Evolutionary conservation across 495 filamentous ascomycete genomes (phyloP).

Genomic region (Jackrogersella multiformis): DNA sequence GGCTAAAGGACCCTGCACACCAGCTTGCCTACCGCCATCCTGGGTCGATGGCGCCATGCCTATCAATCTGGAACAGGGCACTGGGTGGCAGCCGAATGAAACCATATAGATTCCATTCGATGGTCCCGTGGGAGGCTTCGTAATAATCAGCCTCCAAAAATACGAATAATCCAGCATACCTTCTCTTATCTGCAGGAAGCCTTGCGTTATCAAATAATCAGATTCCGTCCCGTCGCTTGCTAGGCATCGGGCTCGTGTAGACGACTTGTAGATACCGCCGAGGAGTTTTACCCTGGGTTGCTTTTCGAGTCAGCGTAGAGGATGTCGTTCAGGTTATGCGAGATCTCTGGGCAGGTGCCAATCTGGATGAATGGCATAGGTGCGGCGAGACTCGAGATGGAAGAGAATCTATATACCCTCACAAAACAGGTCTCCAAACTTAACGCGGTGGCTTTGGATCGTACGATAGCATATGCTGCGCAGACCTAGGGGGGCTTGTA

Average conservation of each 20-base stretch:
- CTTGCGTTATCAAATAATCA: conserved; percentile 19
- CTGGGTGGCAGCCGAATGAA: conserved; percentile 30
- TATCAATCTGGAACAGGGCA: conserved; percentile 39
- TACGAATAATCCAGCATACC: conserved; percentile 27
- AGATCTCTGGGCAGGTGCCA: conserved; percentile 14
- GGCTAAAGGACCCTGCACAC: conserved; percentile 40
- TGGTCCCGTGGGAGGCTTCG: conserved; percentile 13
- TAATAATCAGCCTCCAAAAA: conserved; percentile 35
- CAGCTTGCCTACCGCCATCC: conserved; percentile 41
- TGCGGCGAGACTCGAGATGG: conserved; percentile 20
- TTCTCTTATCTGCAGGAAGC: conserved; percentile 27
- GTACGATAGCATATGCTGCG: conserved; percentile 36
- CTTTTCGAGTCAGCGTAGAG: conserved; percentile 17
- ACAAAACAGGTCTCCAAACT: conserved; percentile 9
- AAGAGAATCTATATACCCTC: conserved; percentile 43
- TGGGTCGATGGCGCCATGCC: conserved; percentile 43
- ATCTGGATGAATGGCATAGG: conserved; percentile 8
- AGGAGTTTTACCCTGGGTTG: conserved; percentile 1
- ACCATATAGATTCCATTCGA: conserved; percentile 22
- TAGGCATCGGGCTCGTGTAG: conserved; percentile 16
- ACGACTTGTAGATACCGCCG: conserved; percentile 14
- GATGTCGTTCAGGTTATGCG: conserved; percentile 14
- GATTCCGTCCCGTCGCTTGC: conserved; percentile 17
- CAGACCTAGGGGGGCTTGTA: conserved; percentile 30
- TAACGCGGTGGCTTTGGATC: conserved; percentile 38